Base-by-base conservation (phyloP, 345 rosid genomes). In the Abelmoschus esculentus region DNA sequence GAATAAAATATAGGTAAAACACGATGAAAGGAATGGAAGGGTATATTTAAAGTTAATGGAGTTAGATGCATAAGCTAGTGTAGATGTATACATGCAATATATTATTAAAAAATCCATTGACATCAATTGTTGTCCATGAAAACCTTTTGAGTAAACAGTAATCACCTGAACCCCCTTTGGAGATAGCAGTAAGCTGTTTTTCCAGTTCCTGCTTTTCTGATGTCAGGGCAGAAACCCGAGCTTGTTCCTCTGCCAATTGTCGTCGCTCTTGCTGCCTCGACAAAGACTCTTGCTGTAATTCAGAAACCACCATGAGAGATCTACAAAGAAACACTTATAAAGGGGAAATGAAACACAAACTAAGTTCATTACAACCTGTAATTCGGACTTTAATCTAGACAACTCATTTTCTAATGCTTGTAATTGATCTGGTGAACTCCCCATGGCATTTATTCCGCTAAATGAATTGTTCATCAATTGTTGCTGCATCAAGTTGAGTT, bases 201-300 rank as follows among this genome's bases (percentile, higher is more conserved):
- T 91, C 96, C 77, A 95, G 69, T 57, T 83, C 89, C 76, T 81
- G 87, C 83, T 88, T 95, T 81, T 88, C 99, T 55, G 88, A 82
- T 72, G 75, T 22, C 31, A 95, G 77, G 40, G 81, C 58, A 70
- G 99, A 83, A 74, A 80, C 77, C 67, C 67, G 90, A 18, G 85
- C 76, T 77, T 84, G 91, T 86, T 87, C 96, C 72, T 86, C 96
- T 14, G 69, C 75, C 64, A 84, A 76, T 56, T 62, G 77, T 31
- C 79, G 84, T 40, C 44, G 87, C 76, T 91, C 96, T 77, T 82
- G 88, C 66, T 83, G 91, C 83, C 93, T 89, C 77, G 80, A 66
- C 36, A 74, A 42, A 28, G 85, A 79, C 73, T 83, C 96, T 82
- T 82, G 87, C 99, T 95, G 77, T 36, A 78, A 60, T 79, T 70